Conservation (phyloP, 2,329 filamentous ascomycete species). For the Fusarium chaquense region DNA sequence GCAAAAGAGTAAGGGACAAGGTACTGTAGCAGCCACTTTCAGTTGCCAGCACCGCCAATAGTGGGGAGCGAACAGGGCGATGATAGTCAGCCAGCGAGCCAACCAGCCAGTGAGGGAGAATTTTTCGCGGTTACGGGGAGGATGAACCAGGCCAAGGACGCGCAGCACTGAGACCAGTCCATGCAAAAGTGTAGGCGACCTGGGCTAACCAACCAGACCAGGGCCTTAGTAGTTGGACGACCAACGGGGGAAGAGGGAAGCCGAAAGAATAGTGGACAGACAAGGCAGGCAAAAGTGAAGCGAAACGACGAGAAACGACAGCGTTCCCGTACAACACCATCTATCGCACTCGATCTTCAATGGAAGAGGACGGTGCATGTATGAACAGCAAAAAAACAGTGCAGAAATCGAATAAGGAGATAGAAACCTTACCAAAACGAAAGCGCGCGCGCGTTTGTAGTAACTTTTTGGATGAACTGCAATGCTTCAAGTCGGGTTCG, state of each 20-base stretch:
- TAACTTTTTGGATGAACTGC: slow-evolving; percentile 46
- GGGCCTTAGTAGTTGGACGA: slow-evolving; percentile 4
- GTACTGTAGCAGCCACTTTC: slow-evolving; percentile 33
- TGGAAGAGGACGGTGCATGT: neutral
- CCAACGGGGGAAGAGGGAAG: slow-evolving; percentile 24
- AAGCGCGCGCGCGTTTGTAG: slow-evolving; percentile 45
- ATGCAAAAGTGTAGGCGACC: slow-evolving; percentile 28
- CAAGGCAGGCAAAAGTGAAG: slow-evolving; percentile 36
- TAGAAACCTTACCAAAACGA: slow-evolving; percentile 50
- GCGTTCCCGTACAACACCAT: slow-evolving; percentile 35
- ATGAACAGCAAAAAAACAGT: slow-evolving; percentile 21
- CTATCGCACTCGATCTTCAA: slow-evolving; percentile 33
- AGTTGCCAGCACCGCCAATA: slow-evolving; percentile 34
- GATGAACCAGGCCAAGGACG: slow-evolving; percentile 33
- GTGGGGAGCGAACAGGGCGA: slow-evolving; percentile 34
- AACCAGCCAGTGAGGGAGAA: slow-evolving; percentile 49
- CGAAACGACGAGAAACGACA: slow-evolving; percentile 37
- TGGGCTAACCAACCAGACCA: slow-evolving; percentile 29
- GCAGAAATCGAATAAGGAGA: slow-evolving; percentile 37
- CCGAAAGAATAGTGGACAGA: slow-evolving; percentile 36
- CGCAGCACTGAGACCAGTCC: slow-evolving; percentile 46
- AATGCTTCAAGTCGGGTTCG: slow-evolving; percentile 47
- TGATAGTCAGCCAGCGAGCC: slow-evolving; percentile 29
- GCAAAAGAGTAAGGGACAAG: slow-evolving; percentile 28
- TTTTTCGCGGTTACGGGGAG: slow-evolving; percentile 48